phyloP scores from a whole-genome alignment of 192 early-diverging fungal genomes.

The Backusella psychrophila region DNA sequence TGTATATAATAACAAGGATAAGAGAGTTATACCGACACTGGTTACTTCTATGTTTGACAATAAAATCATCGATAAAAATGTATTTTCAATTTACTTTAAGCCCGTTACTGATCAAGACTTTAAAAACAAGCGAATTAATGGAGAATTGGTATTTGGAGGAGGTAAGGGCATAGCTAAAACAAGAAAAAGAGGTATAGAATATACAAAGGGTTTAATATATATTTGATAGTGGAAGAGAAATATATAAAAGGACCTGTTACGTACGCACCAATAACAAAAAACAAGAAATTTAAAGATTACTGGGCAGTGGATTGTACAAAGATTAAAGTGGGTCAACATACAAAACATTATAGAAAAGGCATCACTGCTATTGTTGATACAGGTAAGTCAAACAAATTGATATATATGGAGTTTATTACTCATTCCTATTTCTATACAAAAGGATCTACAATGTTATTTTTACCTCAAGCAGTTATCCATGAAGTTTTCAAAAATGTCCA shows the following conservation, averaged over 20 bases:
- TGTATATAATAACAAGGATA: conserved; percentile 19
- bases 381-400: not conserved
- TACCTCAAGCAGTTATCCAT: conserved; percentile 15
- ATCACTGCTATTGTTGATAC: conserved; percentile 23
- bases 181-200: not conserved
- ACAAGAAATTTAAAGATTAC: conserved; percentile 18
- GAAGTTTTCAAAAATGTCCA: conserved; percentile 4
- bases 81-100: conserved; percentile 33
- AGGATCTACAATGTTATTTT: conserved; percentile 25
- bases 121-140: conserved; percentile 17
- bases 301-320: conserved; percentile 29
- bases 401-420: not conserved
- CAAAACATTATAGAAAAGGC: not conserved
- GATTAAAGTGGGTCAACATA: conserved; percentile 10
- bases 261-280: conserved; percentile 14
- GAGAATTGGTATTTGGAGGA: conserved; percentile 32
- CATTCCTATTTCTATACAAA: not conserved
- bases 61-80: conserved; percentile 16
- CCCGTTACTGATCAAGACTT: not conserved
- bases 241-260: conserved; percentile 12
- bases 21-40: conserved; percentile 20
- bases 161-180: not conserved
- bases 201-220: not conserved
- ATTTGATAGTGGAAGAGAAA: conserved; percentile 12
- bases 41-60: conserved; percentile 24